phyloP scores from a whole-genome alignment of 2,329 filamentous ascomycete genomes.

The Trichoderma asperellum region DNA sequence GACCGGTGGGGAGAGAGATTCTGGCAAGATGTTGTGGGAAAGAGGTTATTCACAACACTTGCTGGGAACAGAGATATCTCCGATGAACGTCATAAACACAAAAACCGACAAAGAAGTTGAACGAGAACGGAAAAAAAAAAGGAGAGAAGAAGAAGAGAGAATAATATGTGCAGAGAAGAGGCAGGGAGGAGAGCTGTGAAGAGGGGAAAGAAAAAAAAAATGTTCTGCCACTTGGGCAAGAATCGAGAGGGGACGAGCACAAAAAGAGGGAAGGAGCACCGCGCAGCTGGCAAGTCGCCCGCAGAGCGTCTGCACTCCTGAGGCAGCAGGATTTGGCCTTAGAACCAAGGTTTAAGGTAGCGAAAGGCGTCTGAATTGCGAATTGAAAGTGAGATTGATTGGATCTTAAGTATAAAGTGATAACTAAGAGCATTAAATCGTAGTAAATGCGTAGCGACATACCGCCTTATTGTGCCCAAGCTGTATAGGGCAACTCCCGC shows the following conservation, averaged over 20 bases:
- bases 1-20: neutral
- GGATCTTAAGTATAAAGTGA: neutral
- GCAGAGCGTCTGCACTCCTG: neutral
- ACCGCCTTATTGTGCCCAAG: neutral
- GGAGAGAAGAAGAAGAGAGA: neutral
- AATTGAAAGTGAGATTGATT: neutral
- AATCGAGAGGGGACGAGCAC: neutral
- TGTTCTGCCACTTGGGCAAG: neutral
- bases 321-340: neutral
- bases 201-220: neutral
- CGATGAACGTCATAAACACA: neutral
- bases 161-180: neutral
- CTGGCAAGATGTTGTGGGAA: neutral
- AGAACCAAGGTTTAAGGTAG: neutral
- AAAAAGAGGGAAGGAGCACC: constrained; percentile 12
- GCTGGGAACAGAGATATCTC: neutral
- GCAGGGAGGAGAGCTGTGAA: neutral
- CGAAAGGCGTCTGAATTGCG: neutral
- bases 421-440: neutral
- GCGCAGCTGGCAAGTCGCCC: neutral
- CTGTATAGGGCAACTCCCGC: neutral
- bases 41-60: neutral
- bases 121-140: neutral
- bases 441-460: neutral
- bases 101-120: neutral